Conservation (phyloP, 2,329 filamentous ascomycete species). For the Aspergillus bombycis region DNA sequence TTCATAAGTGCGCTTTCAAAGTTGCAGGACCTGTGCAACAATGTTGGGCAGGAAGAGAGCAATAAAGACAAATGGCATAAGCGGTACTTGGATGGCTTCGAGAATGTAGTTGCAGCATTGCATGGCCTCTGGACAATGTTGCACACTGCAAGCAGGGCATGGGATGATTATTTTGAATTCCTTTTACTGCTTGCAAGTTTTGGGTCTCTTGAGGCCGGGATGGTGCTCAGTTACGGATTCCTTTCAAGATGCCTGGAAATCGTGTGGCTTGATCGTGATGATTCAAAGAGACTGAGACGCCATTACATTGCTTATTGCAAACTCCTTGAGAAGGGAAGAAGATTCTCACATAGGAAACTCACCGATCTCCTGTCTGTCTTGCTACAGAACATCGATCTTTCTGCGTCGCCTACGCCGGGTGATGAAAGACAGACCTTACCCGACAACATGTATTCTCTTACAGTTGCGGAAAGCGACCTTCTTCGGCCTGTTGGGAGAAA, state of each 20-base stretch:
- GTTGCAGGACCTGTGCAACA: constrained; percentile 50
- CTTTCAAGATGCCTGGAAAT: constrained; percentile 63
- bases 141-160: constrained; percentile 65
- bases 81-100: constrained; percentile 33
- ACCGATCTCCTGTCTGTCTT: constrained; percentile 46
- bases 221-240: constrained; percentile 65
- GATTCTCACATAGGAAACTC: constrained; percentile 47
- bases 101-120: constrained; percentile 52
- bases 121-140: constrained; percentile 64
- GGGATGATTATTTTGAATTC: constrained; percentile 77
- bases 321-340: constrained; percentile 50
- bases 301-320: constrained; percentile 55
- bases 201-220: constrained; percentile 60
- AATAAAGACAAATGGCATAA: constrained; percentile 30
- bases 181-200: constrained; percentile 67
- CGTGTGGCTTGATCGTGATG: constrained; percentile 61
- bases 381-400: constrained; percentile 43
- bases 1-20: constrained; percentile 57
- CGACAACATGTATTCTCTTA: constrained; percentile 40
- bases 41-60: constrained; percentile 26
- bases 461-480: constrained; percentile 35
- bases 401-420: constrained; percentile 30
- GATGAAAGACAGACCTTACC: constrained; percentile 26
- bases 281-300: constrained; percentile 52
- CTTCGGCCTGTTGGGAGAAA: constrained; percentile 38